These are phyloP conservation scores for Glebionis coronaria DNA, from an alignment of 129 eudicot genomes.

Conservation along the genomic window DNA sequence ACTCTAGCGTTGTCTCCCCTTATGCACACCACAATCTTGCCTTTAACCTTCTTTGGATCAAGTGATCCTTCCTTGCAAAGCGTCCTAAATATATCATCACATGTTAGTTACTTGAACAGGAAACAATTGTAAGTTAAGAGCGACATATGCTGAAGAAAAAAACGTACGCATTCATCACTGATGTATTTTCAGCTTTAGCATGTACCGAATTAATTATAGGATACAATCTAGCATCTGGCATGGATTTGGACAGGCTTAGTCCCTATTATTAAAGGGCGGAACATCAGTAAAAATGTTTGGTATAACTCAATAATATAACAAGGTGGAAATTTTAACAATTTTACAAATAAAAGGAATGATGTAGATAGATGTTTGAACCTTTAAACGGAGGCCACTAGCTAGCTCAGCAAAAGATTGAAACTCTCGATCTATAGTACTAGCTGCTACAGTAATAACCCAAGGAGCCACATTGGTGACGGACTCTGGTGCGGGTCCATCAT, in stretches of 20 bases:
- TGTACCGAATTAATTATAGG: conserved; percentile 42
- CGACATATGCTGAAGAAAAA: not conserved
- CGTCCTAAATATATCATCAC: conserved; percentile 24
- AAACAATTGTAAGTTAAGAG: not conserved
- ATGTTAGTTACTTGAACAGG: not conserved
- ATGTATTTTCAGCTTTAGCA: conserved; percentile 47
- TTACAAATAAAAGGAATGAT: not conserved
- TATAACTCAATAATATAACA: not conserved
- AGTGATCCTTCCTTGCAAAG: conserved; percentile 54
- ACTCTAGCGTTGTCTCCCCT: conserved; percentile 59
- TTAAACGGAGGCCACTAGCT: conserved; percentile 31
- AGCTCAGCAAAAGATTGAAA: conserved; percentile 42
- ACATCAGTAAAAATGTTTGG: not conserved
- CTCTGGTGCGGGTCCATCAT: conserved; percentile 43
- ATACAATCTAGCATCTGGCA: conserved; percentile 37
- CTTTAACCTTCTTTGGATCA: conserved; percentile 58
- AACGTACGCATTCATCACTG: conserved; percentile 57
- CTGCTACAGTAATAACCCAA: conserved; percentile 71
- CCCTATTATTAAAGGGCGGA: conserved; percentile 42
- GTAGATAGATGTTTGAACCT: conserved; percentile 29
- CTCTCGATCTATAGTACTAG: conserved; percentile 61
- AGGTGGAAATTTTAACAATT: not conserved
- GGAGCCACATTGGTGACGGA: conserved; percentile 70
- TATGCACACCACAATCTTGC: conserved; percentile 67
- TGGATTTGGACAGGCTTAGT: conserved; percentile 44